Conservation (phyloP, 1,284 basidiomycete genomes). For the Hemileia vastatrix region DNA sequence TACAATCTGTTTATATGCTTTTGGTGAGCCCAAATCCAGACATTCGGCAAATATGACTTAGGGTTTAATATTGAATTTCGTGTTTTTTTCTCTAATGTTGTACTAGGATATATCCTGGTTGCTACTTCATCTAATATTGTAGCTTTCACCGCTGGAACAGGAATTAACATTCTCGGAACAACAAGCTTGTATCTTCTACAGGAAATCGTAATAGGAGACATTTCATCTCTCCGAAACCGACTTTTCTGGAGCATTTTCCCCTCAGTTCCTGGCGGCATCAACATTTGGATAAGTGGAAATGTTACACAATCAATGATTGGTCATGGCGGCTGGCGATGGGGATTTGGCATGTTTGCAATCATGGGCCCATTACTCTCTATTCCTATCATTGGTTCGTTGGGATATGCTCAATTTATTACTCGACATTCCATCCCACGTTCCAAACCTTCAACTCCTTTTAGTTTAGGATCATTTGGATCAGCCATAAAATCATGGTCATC, state of each 20-base stretch:
- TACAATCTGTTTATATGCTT: constrained; percentile 40
- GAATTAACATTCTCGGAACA: constrained; percentile 44
- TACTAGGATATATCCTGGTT: constrained; percentile 35
- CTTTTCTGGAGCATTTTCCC: constrained; percentile 44
- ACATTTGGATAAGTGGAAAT: constrained; percentile 41
- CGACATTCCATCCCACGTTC: constrained; percentile 25
- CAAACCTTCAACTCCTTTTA: not conserved
- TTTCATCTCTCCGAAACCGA: constrained; percentile 39
- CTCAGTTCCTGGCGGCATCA: constrained; percentile 32
- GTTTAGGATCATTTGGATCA: not conserved
- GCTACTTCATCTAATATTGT: constrained; percentile 33
- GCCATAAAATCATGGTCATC: constrained; percentile 30
- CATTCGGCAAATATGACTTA: too few relatives aligned
- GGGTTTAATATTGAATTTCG: too few relatives aligned
- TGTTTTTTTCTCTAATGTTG: not conserved
- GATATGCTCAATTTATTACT: constrained; percentile 29
- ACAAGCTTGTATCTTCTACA: constrained; percentile 41
- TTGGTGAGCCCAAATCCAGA: constrained; percentile 28
- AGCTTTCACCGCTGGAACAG: constrained; percentile 41
- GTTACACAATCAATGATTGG: constrained; percentile 27
- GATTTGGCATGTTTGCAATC: constrained; percentile 40
- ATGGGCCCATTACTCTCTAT: constrained; percentile 35
- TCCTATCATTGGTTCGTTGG: constrained; percentile 33
- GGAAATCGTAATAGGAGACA: constrained; percentile 44
- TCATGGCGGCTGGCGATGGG: constrained; percentile 22